These are phyloP conservation scores for Zopfia rhizophila DNA, from an alignment of 2,329 filamentous ascomycete species.

Conservation along the genomic window DNA sequence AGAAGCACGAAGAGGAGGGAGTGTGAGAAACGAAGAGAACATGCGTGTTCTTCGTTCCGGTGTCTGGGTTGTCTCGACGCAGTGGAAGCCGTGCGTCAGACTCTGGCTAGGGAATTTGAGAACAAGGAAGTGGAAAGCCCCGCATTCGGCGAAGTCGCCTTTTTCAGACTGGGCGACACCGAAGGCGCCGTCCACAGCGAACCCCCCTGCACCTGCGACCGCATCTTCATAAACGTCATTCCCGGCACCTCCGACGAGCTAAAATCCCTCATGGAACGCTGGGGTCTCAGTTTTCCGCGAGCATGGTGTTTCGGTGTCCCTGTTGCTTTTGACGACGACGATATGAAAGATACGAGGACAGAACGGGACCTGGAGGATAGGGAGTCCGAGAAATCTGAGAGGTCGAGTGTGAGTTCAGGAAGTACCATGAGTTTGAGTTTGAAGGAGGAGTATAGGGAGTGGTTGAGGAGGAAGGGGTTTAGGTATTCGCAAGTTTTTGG, in stretches of 20 bases:
- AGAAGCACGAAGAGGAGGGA: slow-evolving; percentile 35
- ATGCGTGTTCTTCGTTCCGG: slow-evolving; percentile 56
- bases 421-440: slow-evolving; percentile 20
- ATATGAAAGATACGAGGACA: background rate
- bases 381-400: background rate
- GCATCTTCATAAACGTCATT: slow-evolving; percentile 52
- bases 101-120: slow-evolving; percentile 43
- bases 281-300: slow-evolving; percentile 42
- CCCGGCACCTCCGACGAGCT: slow-evolving; percentile 46
- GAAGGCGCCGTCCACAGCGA: slow-evolving; percentile 58
- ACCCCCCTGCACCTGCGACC: slow-evolving; percentile 38
- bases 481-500: slow-evolving; percentile 22
- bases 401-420: background rate
- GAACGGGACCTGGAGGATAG: background rate
- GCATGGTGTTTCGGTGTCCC: slow-evolving; percentile 38
- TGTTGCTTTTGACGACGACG: slow-evolving; percentile 19
- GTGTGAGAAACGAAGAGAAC: slow-evolving; percentile 39
- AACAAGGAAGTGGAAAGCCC: slow-evolving; percentile 7
- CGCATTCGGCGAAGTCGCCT: slow-evolving; percentile 46
- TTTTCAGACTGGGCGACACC: slow-evolving; percentile 57
- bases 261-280: slow-evolving; percentile 39
- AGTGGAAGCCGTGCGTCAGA: slow-evolving; percentile 52
- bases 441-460: slow-evolving; percentile 32
- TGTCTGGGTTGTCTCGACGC: slow-evolving; percentile 58
- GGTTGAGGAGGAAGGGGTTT: slow-evolving; percentile 44